These are phyloP conservation scores for carrot (Daucus carota) DNA, from an alignment of 129 eudicot genomes.

Conservation along the genomic window DH1_v3.0 NC_030386.2:6173001-6173500, in stretches of 20 bases:
- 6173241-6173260: background rate
- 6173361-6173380: constrained; percentile 83
- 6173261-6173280: background rate
- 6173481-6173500: background rate
- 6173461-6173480: background rate
- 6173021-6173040: background rate
- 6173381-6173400: constrained; percentile 94
- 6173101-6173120: background rate
- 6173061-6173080: too few species aligned
- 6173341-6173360: constrained; percentile 58
- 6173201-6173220: constrained; percentile 83
- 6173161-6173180: constrained; percentile 65
- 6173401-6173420: constrained; percentile 51
- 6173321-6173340: constrained; percentile 98
- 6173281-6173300: background rate
- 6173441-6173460: too few species aligned
- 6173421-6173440: background rate
- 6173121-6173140: constrained; percentile 85
- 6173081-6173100: background rate
- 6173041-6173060: background rate
- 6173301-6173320: constrained; percentile 58
- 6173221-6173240: constrained; percentile 38
- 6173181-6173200: constrained; percentile 80
- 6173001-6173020: too few species aligned
- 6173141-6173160: constrained; percentile 74